Evolutionary conservation across 495 filamentous ascomycete species (phyloP).

Genomic region (Penicillium arizonense): DNA sequence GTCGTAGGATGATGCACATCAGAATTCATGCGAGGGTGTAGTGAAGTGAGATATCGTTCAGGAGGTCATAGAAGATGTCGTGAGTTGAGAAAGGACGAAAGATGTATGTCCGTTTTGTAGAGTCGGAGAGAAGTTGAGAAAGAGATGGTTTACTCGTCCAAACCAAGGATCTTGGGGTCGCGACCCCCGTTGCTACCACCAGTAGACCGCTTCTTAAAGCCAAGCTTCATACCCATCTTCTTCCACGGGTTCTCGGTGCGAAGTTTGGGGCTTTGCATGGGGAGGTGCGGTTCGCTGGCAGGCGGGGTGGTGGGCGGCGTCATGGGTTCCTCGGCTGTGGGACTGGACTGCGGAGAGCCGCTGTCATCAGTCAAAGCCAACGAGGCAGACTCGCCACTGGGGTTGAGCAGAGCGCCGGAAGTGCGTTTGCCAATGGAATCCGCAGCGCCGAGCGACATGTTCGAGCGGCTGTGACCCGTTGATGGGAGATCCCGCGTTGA

Average conservation of each 20-base stretch:
- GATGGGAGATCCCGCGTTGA: conserved; percentile 40
- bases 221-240: conserved; percentile 78
- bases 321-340: conserved; percentile 64
- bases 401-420: conserved; percentile 33
- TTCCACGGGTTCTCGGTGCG: conserved; percentile 69
- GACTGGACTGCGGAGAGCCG: conserved; percentile 41
- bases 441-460: conserved; percentile 32
- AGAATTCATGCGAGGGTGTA: conserved; percentile 9
- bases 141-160: conserved; percentile 28
- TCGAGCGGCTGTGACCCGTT: conserved; percentile 27
- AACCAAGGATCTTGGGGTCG: conserved; percentile 31
- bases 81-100: conserved; percentile 1
- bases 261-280: conserved; percentile 52
- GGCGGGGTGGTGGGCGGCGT: conserved; percentile 89
- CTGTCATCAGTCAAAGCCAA: conserved; percentile 48
- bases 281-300: conserved; percentile 53
- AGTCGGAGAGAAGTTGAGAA: background rate
- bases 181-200: conserved; percentile 28
- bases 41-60: conserved; percentile 10
- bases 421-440: conserved; percentile 37
- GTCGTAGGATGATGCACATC: conserved; percentile 19
- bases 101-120: background rate
- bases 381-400: conserved; percentile 39
- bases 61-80: conserved; percentile 1
- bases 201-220: conserved; percentile 60